Conservation (phyloP, 2,329 filamentous ascomycete species). For the Trichothecium roseum region DNA sequence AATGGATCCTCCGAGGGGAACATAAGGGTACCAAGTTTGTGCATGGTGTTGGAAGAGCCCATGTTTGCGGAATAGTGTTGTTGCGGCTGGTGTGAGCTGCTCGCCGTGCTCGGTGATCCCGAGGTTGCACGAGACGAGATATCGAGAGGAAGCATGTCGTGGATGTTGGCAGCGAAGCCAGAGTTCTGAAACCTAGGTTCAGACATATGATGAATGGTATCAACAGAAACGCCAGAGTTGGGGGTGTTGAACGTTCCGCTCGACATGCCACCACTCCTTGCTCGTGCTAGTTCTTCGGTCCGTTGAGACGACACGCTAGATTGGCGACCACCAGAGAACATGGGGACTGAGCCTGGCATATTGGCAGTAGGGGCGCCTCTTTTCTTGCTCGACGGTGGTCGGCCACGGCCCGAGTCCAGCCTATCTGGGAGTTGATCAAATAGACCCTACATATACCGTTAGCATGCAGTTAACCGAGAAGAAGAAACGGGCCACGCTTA, state of each 20-base stretch:
- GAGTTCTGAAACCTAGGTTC: slow-evolving; percentile 22
- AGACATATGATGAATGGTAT: slow-evolving; percentile 17
- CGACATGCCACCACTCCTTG: slow-evolving; percentile 13
- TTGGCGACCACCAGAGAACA: slow-evolving; percentile 4
- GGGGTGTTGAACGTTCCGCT: slow-evolving; percentile 12
- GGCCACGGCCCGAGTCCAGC: slow-evolving; percentile 42
- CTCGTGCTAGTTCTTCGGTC: slow-evolving; percentile 22
- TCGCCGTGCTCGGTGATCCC: slow-evolving; percentile 30
- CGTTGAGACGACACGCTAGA: slow-evolving; percentile 20
- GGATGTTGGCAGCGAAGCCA: slow-evolving; percentile 27
- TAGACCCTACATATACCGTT: slow-evolving; percentile 43
- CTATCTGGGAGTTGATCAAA: slow-evolving; percentile 76
- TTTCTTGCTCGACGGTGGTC: slow-evolving; percentile 38
- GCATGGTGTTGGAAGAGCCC: slow-evolving; percentile 35
- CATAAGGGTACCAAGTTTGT: slow-evolving; percentile 69
- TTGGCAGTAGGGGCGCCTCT: slow-evolving; percentile 35
- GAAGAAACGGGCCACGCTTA: slow-evolving; percentile 30
- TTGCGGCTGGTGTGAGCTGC: slow-evolving; percentile 28
- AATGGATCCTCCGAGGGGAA: slow-evolving; percentile 71
- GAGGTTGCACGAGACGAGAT: slow-evolving; percentile 30
- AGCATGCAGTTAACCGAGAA: background rate
- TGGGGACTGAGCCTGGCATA: slow-evolving; percentile 16
- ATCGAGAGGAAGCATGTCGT: slow-evolving; percentile 35
- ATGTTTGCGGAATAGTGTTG: slow-evolving; percentile 19
- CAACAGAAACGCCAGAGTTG: slow-evolving; percentile 19